Evolutionary conservation across 306 rosid species (phyloP).

Genomic region (Vigna reflexopilosa): DNA sequence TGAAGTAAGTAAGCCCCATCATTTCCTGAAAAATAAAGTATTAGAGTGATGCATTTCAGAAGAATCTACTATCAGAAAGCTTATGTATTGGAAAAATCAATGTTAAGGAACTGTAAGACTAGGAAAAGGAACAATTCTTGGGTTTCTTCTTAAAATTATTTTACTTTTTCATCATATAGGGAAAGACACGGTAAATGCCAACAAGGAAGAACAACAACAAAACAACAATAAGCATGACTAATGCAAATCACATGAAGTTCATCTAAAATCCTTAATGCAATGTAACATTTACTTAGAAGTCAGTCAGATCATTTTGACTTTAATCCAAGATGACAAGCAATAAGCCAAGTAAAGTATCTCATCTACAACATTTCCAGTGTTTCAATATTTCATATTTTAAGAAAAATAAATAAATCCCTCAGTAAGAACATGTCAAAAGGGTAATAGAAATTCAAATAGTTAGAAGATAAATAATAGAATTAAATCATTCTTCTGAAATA

Average conservation of each 20-base stretch:
- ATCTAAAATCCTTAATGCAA: slow-evolving; percentile 17
- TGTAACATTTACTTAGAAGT: neutral
- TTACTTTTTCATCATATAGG: neutral
- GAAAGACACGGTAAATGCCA: neutral
- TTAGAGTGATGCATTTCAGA: slow-evolving; percentile 25
- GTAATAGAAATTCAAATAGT: slow-evolving; percentile 3
- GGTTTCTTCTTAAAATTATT: neutral
- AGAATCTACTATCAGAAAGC: slow-evolving; percentile 32
- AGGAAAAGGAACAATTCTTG: neutral
- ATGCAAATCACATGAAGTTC: neutral
- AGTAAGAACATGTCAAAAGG: slow-evolving; percentile 1
- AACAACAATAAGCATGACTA: slow-evolving; percentile 5
- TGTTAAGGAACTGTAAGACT: slow-evolving; percentile 8
- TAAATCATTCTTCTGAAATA: slow-evolving; percentile 22
- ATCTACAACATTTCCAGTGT: slow-evolving; percentile 21
- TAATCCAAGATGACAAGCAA: slow-evolving; percentile 22
- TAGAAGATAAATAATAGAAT: slow-evolving; percentile 13
- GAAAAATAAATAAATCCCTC: slow-evolving; percentile 29
- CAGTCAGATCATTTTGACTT: slow-evolving; percentile 6
- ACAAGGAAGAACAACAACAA: slow-evolving; percentile 10
- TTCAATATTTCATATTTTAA: slow-evolving; percentile 9
- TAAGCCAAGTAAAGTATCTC: slow-evolving; percentile 14
- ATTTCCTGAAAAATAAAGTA: slow-evolving; percentile 76
- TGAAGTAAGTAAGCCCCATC: slow-evolving; percentile 94
- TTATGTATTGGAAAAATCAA: neutral